Conservation (phyloP, 2,329 filamentous ascomycete genomes). For the Sarocladium brachiariae region DNA sequence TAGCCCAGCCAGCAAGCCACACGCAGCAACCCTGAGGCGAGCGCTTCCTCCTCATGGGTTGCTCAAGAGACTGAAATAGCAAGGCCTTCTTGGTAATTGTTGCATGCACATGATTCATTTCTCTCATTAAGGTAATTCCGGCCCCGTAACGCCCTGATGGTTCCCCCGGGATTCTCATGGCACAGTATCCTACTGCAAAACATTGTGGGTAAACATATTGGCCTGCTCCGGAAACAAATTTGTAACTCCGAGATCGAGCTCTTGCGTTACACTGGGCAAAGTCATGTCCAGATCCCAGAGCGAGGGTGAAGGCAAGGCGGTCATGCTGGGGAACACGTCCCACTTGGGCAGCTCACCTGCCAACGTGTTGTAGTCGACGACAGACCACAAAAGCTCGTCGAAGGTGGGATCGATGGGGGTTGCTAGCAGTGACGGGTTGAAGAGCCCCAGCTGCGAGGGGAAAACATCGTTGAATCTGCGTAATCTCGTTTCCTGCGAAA, state of each 20-base stretch:
- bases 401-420: conserved; percentile 9
- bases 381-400: conserved; percentile 12
- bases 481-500: background rate
- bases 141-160: too few species aligned
- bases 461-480: conserved; percentile 3
- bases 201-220: background rate
- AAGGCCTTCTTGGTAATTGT: too few species aligned
- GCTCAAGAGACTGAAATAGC: too few species aligned
- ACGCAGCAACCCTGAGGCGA: too few species aligned
- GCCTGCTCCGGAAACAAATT: background rate
- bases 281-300: conserved; percentile 3
- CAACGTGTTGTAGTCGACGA: conserved; percentile 13
- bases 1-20: too few species aligned
- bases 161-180: too few species aligned
- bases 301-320: background rate
- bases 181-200: background rate
- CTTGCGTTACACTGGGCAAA: background rate
- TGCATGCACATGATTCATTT: background rate
- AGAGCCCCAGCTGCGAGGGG: conserved; percentile 2
- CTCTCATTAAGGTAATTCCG: background rate
- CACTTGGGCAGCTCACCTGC: conserved; percentile 10
- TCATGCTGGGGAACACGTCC: conserved; percentile 7
- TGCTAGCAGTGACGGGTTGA: conserved; percentile 10
- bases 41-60: too few species aligned
- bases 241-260: background rate